Evolutionary conservation across 306 rosid genomes (phyloP), one percentile per base, ranked within the genome.

Genomic region (Psophocarpus tetragonolobus): DNA sequence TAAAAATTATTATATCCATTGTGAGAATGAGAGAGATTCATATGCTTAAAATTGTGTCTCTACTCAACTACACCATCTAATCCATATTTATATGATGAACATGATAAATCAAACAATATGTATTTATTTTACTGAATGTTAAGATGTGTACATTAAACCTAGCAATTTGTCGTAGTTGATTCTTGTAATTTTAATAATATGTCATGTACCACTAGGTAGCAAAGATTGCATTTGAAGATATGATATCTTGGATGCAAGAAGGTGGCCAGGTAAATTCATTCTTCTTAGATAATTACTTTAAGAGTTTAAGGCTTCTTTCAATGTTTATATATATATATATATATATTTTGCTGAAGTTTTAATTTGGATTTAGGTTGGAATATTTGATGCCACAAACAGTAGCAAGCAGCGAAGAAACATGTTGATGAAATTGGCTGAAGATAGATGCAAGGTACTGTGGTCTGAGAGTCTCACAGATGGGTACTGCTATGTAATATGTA

Each of bases 191-290:
- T 86, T 84, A 83, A 78, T 91, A 90, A 91, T 91, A 77, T 87
- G 80, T 86, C 86, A 84, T 90, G 74, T 91, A 92, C 90, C 82
- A 76, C 91, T 86, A 96, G 99, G 98, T 96, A 90, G 99, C 99
- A 41, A 97, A 92, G 78, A 71, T 96, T 83, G 98, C 99, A 48
- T 91, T 96, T 81, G 99, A 96, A 86, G 99, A 96, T 87, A 96
- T 96, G 99, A 90, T 92, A 85, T 85, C 97, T 64, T 95, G 99
- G 99, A 91, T 95, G 97, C 92, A 92, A 81, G 98, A 95, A 85
- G 98, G 99, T 79, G 99, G 99, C 76, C 99, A 92, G 92, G 99
- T 95, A 89, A 87, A 82, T 83, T 79, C 56, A 80, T 68, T 78
- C 9, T 65, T 57, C 71, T 73, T 35, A 64, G 32, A 81, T 56